phyloP scores from a whole-genome alignment of 2,329 filamentous ascomycete genomes.

The Achaetomium macrosporum region DNA sequence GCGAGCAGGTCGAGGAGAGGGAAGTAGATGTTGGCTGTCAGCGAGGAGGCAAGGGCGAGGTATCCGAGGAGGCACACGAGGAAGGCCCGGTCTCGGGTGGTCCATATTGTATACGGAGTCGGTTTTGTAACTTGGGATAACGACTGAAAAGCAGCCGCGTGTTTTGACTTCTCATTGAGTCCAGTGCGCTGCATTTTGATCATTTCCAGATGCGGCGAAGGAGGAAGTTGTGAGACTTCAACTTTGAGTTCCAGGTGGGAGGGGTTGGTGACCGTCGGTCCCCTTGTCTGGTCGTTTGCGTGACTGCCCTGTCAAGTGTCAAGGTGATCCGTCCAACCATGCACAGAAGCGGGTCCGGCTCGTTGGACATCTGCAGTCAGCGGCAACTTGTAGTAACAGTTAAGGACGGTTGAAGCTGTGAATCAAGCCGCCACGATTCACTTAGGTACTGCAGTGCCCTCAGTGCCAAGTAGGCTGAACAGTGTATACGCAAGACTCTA shows the following conservation, averaged over 20 bases:
- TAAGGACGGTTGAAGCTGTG: no score
- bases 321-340: not conserved
- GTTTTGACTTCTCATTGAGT: not conserved
- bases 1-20: not conserved
- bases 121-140: not conserved
- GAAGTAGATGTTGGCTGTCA: slow-evolving; percentile 7
- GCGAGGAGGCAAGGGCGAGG: slow-evolving; percentile 1
- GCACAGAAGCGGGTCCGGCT: not conserved
- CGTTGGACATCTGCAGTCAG: not conserved
- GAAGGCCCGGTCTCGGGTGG: not conserved
- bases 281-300: no score
- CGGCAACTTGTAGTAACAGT: no score
- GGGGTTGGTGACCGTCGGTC: not conserved
- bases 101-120: slow-evolving; percentile 1
- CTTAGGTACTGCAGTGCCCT: no score
- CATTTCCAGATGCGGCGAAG: no score
- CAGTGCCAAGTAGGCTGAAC: no score
- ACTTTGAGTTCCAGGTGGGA: not conserved
- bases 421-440: no score
- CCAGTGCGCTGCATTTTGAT: not conserved
- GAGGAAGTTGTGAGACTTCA: not conserved
- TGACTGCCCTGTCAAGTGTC: no score
- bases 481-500: no score
- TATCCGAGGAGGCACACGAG: slow-evolving; percentile 3
- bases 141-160: not conserved